Evolutionary conservation across 345 rosid genomes (phyloP).

Genomic region (Acer yangbiense): DNA sequence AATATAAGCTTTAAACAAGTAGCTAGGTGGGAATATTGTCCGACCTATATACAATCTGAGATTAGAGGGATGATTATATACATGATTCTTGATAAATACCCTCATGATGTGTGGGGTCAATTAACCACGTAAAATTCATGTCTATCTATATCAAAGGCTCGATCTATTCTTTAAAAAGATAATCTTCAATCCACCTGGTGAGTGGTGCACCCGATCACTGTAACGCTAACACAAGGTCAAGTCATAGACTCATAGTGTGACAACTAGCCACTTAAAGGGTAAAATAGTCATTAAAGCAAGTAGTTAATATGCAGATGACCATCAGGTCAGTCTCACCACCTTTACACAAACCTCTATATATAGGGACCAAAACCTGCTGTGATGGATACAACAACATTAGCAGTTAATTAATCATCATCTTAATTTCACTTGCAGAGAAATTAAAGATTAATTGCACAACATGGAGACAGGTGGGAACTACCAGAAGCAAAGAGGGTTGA

Average conservation of each 20-base stretch:
- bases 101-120: slow-evolving; percentile 17
- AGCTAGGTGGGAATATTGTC: slow-evolving; percentile 18
- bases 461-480: slow-evolving; percentile 32
- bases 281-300: neutral
- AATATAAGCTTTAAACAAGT: neutral
- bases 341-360: neutral
- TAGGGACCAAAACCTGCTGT: neutral
- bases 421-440: neutral
- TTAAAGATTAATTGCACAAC: neutral
- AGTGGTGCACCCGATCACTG: no score
- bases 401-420: neutral
- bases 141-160: neutral
- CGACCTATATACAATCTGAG: slow-evolving; percentile 13
- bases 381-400: neutral
- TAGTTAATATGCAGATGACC: no score
- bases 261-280: neutral
- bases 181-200: no score
- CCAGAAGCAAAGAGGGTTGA: slow-evolving; percentile 30
- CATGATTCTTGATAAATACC: neutral
- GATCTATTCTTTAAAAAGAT: neutral
- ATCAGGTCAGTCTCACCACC: neutral
- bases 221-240: neutral
- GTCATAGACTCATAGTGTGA: neutral
- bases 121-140: neutral
- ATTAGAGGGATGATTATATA: neutral